Base-by-base conservation (phyloP, 495 filamentous ascomycete genomes). In the Clohesyomyces aquaticus region DNA sequence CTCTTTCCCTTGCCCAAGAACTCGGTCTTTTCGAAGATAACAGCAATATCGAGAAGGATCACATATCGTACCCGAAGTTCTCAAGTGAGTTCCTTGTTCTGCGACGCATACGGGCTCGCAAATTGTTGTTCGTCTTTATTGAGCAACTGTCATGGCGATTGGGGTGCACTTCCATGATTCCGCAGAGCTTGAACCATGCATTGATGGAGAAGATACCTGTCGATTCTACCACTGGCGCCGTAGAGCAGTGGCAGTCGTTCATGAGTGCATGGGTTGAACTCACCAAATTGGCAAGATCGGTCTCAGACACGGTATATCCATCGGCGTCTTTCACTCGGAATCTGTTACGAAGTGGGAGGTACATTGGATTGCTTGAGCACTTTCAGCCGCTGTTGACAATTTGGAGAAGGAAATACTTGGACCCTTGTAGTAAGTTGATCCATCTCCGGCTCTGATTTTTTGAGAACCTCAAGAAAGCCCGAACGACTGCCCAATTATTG, bases 71-170 rank as follows among this genome's bases (percentile, higher is more conserved):
- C 29, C 63, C 51, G n/a, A 59, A 54, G 8, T 66, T 65, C 22
- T 45, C 52, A 2, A 21, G 25, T 8, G 67, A 66, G 22, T 63
- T 35, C 23, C 32, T 63, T 10, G 43, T 55, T 11, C 29, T 70
- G 10, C 67, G 67, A 1, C 63, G 63, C 9, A 66, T 70, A 9
- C 75, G 81, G 12, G 76, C 79, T 0, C 76, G 79, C 55, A 75
- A 79, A 46, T 68, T 82, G 21, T 72, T 82, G 0, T 82, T 79
- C 54, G 78, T 83, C 0, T 82, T 83, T 62, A 82, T 81, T 57
- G 81, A 81, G 43, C 79, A 82, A 63, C 73, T 83, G 1, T 77
- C 79, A 16, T 82, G 78, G 75, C 73, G 80, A n/a, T 79, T 83
- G 28, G 80, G 80, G 12, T 80, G 78, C 66, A 77, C 81, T 59